A percentile compares a stretch with the other conserved stretches of the same genome.
These are phyloP conservation scores for Trichoderma parareesei DNA, from an alignment of 495 filamentous ascomycete species.

Conservation along the genomic window DNA sequence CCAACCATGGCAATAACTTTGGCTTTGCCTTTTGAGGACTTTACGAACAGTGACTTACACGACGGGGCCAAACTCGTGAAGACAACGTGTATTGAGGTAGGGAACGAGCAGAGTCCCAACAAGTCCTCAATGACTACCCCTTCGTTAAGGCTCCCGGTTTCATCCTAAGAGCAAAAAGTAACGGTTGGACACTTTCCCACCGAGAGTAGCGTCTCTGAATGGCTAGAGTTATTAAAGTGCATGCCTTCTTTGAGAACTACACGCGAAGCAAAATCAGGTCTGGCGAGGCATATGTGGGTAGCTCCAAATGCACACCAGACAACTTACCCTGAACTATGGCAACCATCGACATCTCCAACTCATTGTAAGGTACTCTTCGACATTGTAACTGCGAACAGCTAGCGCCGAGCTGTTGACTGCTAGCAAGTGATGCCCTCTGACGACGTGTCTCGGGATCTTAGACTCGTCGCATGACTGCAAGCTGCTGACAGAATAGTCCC, in stretches of 20 bases:
- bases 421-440: not conserved
- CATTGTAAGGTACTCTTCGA: not conserved
- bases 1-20: not conserved
- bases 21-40: no score
- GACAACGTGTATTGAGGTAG: no score
- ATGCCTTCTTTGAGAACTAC: not conserved
- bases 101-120: no score
- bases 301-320: not conserved
- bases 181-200: not conserved
- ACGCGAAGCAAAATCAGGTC: not conserved
- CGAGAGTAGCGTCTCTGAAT: not conserved
- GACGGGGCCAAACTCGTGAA: no score
- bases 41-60: no score
- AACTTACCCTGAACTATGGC: not conserved
- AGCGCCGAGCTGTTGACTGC: not conserved
- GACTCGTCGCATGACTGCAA: conserved; percentile 1
- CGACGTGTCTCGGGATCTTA: not conserved
- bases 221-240: not conserved
- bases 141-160: no score
- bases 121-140: no score
- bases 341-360: not conserved
- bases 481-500: not conserved
- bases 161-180: no score
- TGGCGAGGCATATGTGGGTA: not conserved
- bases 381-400: not conserved